Conservation (phyloP, 257 asterid genomes). For the Striga asiatica region DNA sequence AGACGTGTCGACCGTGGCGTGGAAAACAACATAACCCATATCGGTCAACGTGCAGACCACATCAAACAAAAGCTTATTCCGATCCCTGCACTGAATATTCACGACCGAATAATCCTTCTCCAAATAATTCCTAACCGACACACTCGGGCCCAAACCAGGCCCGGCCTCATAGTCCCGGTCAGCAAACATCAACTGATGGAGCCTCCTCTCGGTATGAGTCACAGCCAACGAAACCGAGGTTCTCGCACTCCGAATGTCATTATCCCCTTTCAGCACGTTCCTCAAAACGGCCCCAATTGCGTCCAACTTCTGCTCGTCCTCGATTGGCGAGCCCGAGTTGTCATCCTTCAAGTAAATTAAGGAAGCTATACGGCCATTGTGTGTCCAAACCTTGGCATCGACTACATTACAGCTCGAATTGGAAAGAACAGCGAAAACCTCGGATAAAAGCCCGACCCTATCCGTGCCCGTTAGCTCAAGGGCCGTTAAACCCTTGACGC, state of each 20-base stretch:
- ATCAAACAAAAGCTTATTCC: constrained; percentile 80
- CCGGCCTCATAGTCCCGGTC: constrained; percentile 76
- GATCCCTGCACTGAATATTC: constrained; percentile 69
- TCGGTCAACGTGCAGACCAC: constrained; percentile 88
- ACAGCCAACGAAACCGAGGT: constrained; percentile 59
- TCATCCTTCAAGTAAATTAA: constrained; percentile 59
- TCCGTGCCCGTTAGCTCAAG: constrained; percentile 83
- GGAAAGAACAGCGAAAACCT: constrained; percentile 81
- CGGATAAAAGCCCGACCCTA: constrained; percentile 77
- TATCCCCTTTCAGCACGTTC: constrained; percentile 82
- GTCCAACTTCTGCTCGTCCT: constrained; percentile 53
- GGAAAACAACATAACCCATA: constrained; percentile 83
- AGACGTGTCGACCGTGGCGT: constrained; percentile 65
- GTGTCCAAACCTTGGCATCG: constrained; percentile 89
- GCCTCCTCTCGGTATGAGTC: constrained; percentile 88
- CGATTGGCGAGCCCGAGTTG: constrained; percentile 60
- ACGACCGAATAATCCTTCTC: constrained; percentile 84
- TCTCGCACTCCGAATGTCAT: constrained; percentile 70
- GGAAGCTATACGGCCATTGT: constrained; percentile 83
- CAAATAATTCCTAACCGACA: constrained; percentile 61
- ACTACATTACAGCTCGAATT: constrained; percentile 61
- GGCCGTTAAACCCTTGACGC: constrained; percentile 25
- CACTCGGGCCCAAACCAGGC: constrained; percentile 26
- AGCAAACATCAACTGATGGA: constrained; percentile 95
- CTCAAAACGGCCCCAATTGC: constrained; percentile 54